Evolutionary conservation across 108 stramenopile genomes (phyloP).

Genomic region (Skeletonema potamos): DNA sequence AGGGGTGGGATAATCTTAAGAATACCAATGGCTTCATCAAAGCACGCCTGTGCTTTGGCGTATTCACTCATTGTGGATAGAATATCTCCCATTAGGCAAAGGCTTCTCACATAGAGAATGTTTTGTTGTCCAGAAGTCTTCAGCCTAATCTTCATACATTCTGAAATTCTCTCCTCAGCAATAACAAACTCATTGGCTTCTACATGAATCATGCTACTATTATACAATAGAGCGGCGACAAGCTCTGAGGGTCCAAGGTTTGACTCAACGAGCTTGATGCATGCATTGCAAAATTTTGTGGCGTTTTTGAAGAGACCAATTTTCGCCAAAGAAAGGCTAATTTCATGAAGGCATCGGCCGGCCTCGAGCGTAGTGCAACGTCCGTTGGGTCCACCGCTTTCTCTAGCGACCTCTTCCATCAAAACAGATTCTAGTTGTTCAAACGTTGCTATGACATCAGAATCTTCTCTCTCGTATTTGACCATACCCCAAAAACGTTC

Average conservation of each 20-base stretch:
- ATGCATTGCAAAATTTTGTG: slow-evolving; percentile 67
- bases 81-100: slow-evolving; percentile 69
- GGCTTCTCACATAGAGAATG: slow-evolving; percentile 62
- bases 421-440: slow-evolving; percentile 24
- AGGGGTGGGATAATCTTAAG: slow-evolving; percentile 57
- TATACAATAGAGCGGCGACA: slow-evolving; percentile 66
- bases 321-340: slow-evolving; percentile 73
- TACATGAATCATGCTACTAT: slow-evolving; percentile 61
- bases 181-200: slow-evolving; percentile 63
- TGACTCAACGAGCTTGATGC: slow-evolving; percentile 55
- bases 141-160: slow-evolving; percentile 56
- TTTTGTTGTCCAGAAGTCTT: slow-evolving; percentile 61
- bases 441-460: background rate
- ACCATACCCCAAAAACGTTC: slow-evolving; percentile 54
- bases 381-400: slow-evolving; percentile 6
- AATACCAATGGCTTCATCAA: slow-evolving; percentile 65
- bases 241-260: slow-evolving; percentile 60
- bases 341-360: slow-evolving; percentile 67
- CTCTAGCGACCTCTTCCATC: slow-evolving; percentile 22
- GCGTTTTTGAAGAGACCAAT: slow-evolving; percentile 69
- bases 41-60: slow-evolving; percentile 62
- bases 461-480: slow-evolving; percentile 9
- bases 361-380: slow-evolving; percentile 51
- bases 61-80: slow-evolving; percentile 70
- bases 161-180: slow-evolving; percentile 51